Conservation (phyloP, 108 stramenopile species). For the Fistulifera pelliculosa region DNA sequence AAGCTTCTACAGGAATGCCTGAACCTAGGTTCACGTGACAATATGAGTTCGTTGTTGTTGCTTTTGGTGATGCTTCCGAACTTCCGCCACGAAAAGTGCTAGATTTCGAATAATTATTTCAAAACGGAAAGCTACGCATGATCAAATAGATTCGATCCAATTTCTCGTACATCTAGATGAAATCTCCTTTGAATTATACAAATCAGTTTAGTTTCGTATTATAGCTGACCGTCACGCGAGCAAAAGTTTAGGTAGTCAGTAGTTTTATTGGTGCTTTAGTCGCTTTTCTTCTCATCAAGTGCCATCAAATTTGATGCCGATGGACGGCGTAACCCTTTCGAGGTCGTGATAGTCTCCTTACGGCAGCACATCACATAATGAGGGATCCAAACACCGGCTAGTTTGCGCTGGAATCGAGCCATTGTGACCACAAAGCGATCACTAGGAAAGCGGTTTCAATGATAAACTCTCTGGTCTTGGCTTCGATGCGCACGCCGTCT, state of each 20-base stretch:
- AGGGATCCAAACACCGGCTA: constrained; percentile 38
- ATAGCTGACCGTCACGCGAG: too few relatives aligned
- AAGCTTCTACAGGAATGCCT: constrained; percentile 59
- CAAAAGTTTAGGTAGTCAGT: too few relatives aligned
- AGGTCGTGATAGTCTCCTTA: constrained; percentile 28
- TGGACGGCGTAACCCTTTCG: constrained; percentile 21
- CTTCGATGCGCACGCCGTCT: constrained; percentile 50
- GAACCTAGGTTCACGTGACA: constrained; percentile 60
- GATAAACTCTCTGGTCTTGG: constrained; percentile 33
- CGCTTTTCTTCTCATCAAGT: constrained; percentile 1
- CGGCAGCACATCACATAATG: constrained; percentile 39
- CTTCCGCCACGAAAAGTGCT: constrained; percentile 3
- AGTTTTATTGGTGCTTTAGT: too few relatives aligned
- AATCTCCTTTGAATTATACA: too few relatives aligned
- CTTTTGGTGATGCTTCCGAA: constrained; percentile 23
- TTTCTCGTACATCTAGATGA: too few relatives aligned
- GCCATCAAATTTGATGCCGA: constrained; percentile 4
- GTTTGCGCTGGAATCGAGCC: constrained; percentile 38
- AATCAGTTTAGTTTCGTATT: too few relatives aligned
- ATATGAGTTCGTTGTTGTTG: constrained; percentile 79
- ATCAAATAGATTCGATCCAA: too few relatives aligned
- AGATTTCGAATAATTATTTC: too few relatives aligned
- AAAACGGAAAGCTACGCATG: too few relatives aligned
- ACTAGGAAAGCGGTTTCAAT: constrained; percentile 20
- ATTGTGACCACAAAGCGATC: constrained; percentile 23